Evolutionary conservation across 768 basidiomycete genomes (phyloP), one percentile per base, ranked within the genome.

Genomic region (Kwoniella europaea): DNA sequence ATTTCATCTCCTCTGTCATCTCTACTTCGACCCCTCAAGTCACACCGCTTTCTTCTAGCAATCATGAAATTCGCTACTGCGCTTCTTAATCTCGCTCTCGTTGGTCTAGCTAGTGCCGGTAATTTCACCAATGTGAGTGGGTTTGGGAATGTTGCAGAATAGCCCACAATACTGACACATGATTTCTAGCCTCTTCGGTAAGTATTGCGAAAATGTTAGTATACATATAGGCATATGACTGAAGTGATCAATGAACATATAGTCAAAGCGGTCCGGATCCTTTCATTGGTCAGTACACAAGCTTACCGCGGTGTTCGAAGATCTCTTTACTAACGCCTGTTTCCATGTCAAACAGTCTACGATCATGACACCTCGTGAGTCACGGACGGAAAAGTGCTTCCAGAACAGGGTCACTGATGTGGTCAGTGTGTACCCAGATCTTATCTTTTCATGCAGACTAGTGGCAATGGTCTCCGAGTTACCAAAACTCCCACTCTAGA

Each of bases 1-100:
- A 65, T 10, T 15, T 63, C 77, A 76, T 76, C 85, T 83, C 13
- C 86, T 86, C 72, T 77, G 71, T 68, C 71, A 76, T 50, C 84
- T 71, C 13, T 80, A 80, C 72, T 83, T 83, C 29, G 71, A 79
- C 9, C 88, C 15, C 44, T 60, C 18, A 35, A 18, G 44, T 35
- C 58, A 29, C 43, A 5, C 18, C n/a, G 18, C 44, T 15, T 20
- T 41, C 18, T 46, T 46, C 13, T 20, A 58, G 9, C 35, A 13
- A 20, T 54, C 50, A 58, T 46, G 55, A 13, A 29, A 20, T 41
- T 62, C 54, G 12, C 50, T 41, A 64, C 60, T 13, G 29, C 53
- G 4, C 20, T 65, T 2, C 15, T 24, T 4, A 42, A 53, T 52
- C 44, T 70, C 55, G 63, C 24, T 20, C 20, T 63, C 13, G 7